Evolutionary conservation across 2,329 filamentous ascomycete species (phyloP).

Genomic region (Podosphaera xanthii): DNA sequence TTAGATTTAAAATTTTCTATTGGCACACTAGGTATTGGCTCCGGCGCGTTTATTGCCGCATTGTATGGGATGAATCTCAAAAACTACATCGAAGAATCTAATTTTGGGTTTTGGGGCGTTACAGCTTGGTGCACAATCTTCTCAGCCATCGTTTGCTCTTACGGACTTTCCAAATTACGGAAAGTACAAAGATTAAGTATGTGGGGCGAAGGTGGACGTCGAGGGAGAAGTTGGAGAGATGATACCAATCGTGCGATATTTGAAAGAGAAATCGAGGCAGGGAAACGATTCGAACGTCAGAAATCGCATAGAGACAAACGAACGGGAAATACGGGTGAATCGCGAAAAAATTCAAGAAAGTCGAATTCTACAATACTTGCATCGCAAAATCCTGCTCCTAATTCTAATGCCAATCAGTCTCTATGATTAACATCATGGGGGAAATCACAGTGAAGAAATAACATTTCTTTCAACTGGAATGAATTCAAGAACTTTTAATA

Average conservation of each 20-base stretch:
- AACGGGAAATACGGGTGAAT: not conserved
- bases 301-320: not conserved
- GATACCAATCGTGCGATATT: conserved; percentile 4
- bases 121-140: conserved; percentile 47
- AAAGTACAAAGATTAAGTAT: conserved; percentile 77
- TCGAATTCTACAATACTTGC: not conserved
- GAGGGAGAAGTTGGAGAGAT: conserved; percentile 13
- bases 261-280: not conserved
- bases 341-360: not conserved
- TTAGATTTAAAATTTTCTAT: conserved; percentile 93
- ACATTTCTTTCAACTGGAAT: not conserved
- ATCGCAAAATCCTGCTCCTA: not conserved
- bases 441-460: not conserved
- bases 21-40: conserved; percentile 78
- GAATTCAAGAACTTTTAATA: not conserved
- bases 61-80: conserved; percentile 99
- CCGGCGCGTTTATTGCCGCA: conserved; percentile 87
- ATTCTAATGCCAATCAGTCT: not conserved
- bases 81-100: conserved; percentile 91
- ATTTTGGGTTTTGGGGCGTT: conserved; percentile 63
- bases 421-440: not conserved
- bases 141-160: conserved; percentile 57
- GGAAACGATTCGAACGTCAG: not conserved
- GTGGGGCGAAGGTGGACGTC: conserved; percentile 23
- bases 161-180: conserved; percentile 62